These are phyloP conservation scores for Chara braunii DNA, from an alignment of 139 green algal species.

Conservation along the genomic window DNA sequence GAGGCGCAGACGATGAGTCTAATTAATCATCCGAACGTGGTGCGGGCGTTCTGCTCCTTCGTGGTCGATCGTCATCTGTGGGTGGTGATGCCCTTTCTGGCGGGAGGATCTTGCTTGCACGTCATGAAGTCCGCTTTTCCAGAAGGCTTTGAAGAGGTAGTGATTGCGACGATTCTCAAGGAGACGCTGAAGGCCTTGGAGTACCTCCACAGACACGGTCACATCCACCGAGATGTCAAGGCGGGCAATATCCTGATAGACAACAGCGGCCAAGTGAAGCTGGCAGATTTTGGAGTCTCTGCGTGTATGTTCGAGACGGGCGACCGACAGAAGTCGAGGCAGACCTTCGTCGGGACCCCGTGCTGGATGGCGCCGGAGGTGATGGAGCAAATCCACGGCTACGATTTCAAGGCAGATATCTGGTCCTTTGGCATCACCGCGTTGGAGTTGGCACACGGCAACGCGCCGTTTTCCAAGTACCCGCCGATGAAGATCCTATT, in stretches of 20 bases:
- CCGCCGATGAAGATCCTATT: constrained; percentile 96
- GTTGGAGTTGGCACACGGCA: constrained; percentile 93
- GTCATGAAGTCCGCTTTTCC: constrained; percentile 47
- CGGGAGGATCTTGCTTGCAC: constrained; percentile 45
- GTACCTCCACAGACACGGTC: constrained; percentile 88
- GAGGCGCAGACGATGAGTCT: constrained; percentile 92
- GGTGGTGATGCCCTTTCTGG: constrained; percentile 83
- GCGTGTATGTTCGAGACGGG: constrained; percentile 71
- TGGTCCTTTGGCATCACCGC: constrained; percentile 98
- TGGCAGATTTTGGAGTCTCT: constrained; percentile 96
- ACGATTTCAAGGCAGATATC: constrained; percentile 78
- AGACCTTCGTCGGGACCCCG: constrained; percentile 77
- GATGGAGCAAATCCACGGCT: constrained; percentile 79
- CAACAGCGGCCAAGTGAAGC: constrained; percentile 70
- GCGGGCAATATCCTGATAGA: constrained; percentile 98
- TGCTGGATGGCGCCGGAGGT: constrained; percentile 99
- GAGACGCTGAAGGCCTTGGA: constrained; percentile 87
- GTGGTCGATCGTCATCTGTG: constrained; percentile 79
- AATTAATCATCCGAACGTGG: constrained; percentile 89
- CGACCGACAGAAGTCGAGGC: constrained; percentile 10
- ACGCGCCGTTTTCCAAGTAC: constrained; percentile 97
- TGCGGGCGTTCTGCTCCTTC: constrained; percentile 86
- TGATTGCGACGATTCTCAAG: constrained; percentile 89
- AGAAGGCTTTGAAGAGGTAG: constrained; percentile 79
- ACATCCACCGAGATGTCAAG: constrained; percentile 97